These are phyloP conservation scores for Berberis thunbergii DNA, from an alignment of 164 flowering plant species.

Conservation along the genomic window DNA sequence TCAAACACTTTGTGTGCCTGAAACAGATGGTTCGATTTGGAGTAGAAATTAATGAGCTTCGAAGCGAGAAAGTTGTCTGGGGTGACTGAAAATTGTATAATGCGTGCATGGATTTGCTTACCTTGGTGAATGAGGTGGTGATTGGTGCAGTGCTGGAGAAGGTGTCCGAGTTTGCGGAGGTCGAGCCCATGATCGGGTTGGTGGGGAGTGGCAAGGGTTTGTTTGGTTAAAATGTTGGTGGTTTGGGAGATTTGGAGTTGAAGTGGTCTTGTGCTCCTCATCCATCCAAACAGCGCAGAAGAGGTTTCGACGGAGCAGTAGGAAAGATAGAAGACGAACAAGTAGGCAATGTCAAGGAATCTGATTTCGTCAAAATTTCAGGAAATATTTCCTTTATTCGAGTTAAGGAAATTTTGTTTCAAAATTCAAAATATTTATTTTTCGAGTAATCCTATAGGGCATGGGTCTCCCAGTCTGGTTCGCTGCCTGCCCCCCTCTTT, in stretches of 20 bases:
- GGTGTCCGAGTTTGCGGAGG: constrained; percentile 32
- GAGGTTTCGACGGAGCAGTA: too few species aligned
- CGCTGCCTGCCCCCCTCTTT: too few species aligned
- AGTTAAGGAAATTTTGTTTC: too few species aligned
- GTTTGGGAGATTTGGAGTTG: not conserved
- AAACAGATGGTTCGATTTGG: constrained; percentile 21
- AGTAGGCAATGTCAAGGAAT: too few species aligned
- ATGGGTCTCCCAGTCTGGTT: too few species aligned
- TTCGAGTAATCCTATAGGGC: too few species aligned
- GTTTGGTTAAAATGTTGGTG: constrained; percentile 10
- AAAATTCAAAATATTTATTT: too few species aligned
- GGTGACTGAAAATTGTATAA: constrained; percentile 29
- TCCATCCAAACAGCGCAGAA: too few species aligned
- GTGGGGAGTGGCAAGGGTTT: constrained; percentile 10
- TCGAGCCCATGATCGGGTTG: constrained; percentile 18
- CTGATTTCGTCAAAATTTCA: too few species aligned
- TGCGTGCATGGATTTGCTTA: constrained; percentile 54
- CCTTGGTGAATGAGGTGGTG: constrained; percentile 34
- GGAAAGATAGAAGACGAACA: too few species aligned
- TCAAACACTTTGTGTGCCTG: constrained; percentile 61
- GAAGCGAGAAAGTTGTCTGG: constrained; percentile 65
- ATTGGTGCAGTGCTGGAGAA: constrained; percentile 45
- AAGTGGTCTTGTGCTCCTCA: not conserved
- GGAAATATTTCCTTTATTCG: too few species aligned
- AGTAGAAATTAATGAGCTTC: constrained; percentile 46